phyloP scores from a whole-genome alignment of 2,329 filamentous ascomycete species.

The Exophiala bonariae region DNA sequence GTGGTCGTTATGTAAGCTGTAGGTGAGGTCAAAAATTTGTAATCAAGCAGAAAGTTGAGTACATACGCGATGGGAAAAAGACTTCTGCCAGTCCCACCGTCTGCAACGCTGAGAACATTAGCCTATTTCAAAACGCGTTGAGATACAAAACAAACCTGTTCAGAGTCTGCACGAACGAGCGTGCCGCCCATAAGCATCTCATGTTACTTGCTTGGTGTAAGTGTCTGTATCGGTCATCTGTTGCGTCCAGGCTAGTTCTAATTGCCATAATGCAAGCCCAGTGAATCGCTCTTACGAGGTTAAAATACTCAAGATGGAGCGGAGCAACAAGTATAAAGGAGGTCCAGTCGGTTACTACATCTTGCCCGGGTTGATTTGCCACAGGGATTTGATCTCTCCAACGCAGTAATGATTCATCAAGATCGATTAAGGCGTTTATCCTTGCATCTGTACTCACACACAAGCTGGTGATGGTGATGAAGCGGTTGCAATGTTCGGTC shows the following conservation, averaged over 20 bases:
- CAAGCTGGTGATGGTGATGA: constrained; percentile 1
- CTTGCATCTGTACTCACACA: background rate
- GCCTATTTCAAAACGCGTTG: background rate
- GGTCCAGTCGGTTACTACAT: background rate
- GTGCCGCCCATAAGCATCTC: background rate
- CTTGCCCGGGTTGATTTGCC: background rate
- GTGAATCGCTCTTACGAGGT: background rate
- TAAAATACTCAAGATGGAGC: constrained; percentile 5
- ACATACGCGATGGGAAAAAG: background rate
- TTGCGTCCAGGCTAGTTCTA: background rate
- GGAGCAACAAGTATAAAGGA: constrained; percentile 1
- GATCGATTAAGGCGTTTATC: background rate
- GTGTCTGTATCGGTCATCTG: background rate
- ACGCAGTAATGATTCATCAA: background rate
- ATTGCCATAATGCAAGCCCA: constrained; percentile 5
- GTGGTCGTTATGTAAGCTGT: background rate
- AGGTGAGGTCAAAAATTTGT: background rate
- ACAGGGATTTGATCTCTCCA: constrained; percentile 1
- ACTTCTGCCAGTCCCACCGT: background rate
- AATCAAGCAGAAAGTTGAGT: background rate
- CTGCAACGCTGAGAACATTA: constrained; percentile 1
- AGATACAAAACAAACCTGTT: constrained; percentile 1
- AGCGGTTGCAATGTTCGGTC: constrained; percentile 2
- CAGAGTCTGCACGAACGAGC: constrained; percentile 1
- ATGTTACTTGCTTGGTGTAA: background rate